Conservation (phyloP, 768 basidiomycete genomes). For the Paxillus involutus region DNA sequence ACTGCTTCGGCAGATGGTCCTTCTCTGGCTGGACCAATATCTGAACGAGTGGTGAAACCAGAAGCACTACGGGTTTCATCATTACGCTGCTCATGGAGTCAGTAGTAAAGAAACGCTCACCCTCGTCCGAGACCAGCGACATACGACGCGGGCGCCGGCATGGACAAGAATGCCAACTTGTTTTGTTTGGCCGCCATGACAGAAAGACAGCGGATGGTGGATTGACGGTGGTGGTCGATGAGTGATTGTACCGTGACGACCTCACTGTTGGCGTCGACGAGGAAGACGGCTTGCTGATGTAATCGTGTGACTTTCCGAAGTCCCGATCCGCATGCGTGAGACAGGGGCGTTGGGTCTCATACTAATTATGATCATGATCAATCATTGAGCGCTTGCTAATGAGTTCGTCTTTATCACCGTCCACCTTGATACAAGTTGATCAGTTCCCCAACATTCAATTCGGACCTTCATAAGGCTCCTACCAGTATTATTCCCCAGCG, state of each 20-base stretch:
- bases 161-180: slow-evolving; percentile 84
- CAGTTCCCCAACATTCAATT: no score
- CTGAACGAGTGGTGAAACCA: slow-evolving; percentile 96
- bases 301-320: background rate
- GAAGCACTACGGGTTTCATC: slow-evolving; percentile 63
- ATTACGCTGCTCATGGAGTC: slow-evolving; percentile 2
- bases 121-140: slow-evolving; percentile 98
- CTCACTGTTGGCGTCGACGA: background rate
- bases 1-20: slow-evolving; percentile 90
- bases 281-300: background rate
- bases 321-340: no score
- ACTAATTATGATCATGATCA: no score
- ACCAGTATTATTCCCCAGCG: no score
- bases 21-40: slow-evolving; percentile 97
- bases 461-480: no score
- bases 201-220: background rate
- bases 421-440: no score
- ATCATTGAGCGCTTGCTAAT: no score
- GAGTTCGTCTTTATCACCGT: no score
- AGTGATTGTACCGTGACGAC: background rate
- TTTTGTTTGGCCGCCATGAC: slow-evolving; percentile 54
- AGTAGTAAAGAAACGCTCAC: slow-evolving; percentile 41
- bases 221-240: background rate
- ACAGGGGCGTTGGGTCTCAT: no score
- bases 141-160: slow-evolving; percentile 95